Evolutionary conservation across 768 basidiomycete genomes (phyloP).

Genomic region (Russula compacta): DNA sequence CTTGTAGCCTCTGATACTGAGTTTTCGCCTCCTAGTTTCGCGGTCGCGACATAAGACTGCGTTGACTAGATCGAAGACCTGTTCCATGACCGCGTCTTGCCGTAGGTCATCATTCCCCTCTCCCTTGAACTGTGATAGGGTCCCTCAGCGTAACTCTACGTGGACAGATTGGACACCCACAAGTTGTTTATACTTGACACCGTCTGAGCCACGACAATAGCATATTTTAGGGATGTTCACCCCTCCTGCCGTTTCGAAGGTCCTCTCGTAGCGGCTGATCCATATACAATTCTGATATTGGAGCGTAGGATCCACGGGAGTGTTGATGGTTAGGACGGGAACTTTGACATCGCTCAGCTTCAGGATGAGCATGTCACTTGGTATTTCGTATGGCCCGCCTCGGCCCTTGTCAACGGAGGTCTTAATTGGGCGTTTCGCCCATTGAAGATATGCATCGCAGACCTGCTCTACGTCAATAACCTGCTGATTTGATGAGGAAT

Average conservation of each 20-base stretch:
- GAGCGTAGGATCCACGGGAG: conserved; percentile 59
- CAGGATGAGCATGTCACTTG: conserved; percentile 36
- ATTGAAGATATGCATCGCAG: conserved; percentile 59
- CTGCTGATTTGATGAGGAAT: conserved; percentile 31
- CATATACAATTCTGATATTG: conserved; percentile 63
- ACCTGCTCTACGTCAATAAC: conserved; percentile 48
- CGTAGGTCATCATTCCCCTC: conserved; percentile 85
- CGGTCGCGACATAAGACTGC: conserved; percentile 62
- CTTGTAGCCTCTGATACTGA: conserved; percentile 77
- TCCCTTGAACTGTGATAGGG: conserved; percentile 68
- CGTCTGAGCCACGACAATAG: conserved; percentile 58
- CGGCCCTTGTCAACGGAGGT: conserved; percentile 18
- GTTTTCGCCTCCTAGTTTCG: conserved; percentile 61
- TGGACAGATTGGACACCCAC: conserved; percentile 38
- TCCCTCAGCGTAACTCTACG: background rate
- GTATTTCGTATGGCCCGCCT: conserved; percentile 32
- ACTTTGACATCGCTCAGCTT: conserved; percentile 49
- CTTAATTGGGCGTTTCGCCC: conserved; percentile 57
- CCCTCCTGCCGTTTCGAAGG: conserved; percentile 66
- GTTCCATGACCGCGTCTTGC: conserved; percentile 99
- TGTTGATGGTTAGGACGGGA: conserved; percentile 74
- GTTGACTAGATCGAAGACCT: conserved; percentile 90
- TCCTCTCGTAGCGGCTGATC: conserved; percentile 51
- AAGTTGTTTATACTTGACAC: conserved; percentile 63
- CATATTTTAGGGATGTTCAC: conserved; percentile 76